These are phyloP conservation scores for Syncephalastrum sp. DNA, from an alignment of 371 early-diverging fungal genomes.

Conservation along the genomic window DNA sequence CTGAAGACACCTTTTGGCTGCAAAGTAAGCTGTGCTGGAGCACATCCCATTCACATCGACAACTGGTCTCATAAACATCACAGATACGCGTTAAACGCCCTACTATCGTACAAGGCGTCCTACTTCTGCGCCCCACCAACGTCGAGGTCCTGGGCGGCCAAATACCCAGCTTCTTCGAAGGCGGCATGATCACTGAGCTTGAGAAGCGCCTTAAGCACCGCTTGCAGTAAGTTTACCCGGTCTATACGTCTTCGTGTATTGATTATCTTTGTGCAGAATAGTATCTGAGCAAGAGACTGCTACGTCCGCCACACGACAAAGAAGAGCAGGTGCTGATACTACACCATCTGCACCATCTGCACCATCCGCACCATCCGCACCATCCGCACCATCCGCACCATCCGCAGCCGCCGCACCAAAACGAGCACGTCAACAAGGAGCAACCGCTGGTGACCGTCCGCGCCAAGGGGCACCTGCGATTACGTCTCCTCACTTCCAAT, in stretches of 20 bases:
- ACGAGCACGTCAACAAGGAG: no score
- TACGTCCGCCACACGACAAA: no score
- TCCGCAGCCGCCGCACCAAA: no score
- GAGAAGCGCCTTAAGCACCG: conserved; percentile 23
- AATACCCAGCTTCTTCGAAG: conserved; percentile 26
- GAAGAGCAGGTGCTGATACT: no score
- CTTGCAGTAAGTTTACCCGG: conserved; percentile 13
- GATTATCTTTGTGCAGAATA: neutral
- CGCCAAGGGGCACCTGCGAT: no score
- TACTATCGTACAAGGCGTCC: conserved; percentile 31
- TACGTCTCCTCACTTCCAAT: no score
- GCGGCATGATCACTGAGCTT: conserved; percentile 30
- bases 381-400: no score
- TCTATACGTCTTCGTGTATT: neutral
- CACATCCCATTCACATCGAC: neutral
- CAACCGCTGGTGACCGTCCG: no score
- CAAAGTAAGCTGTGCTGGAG: conserved; percentile 23
- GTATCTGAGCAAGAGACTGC: no score
- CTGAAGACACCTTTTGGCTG: conserved; percentile 42
- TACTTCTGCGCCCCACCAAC: conserved; percentile 25
- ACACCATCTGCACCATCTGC: no score
- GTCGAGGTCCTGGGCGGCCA: conserved; percentile 36
- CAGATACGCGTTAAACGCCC: conserved; percentile 35
- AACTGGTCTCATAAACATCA: neutral
- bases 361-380: no score